A percentile compares a stretch with the other conserved stretches of the same genome.
Conservation (phyloP, 2,329 filamentous ascomycete genomes). For the Rutstroemia sp. region DNA sequence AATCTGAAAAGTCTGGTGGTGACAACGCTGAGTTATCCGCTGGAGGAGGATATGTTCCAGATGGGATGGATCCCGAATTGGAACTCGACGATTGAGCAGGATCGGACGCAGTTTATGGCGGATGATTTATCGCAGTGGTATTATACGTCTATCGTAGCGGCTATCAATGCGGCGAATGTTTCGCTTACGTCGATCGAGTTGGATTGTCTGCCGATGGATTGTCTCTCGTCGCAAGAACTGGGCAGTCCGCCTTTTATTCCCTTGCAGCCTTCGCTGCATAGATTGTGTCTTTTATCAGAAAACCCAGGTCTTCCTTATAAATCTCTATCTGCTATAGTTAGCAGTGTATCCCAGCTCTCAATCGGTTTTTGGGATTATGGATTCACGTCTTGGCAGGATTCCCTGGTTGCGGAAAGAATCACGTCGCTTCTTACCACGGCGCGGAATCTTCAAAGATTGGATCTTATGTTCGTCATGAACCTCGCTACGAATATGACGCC, state of each 20-base stretch:
- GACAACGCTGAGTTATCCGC: conserved; percentile 2
- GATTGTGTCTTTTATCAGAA: not conserved
- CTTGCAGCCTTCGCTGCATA: conserved; percentile 1
- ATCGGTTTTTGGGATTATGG: conserved; percentile 10
- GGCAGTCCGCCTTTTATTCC: conserved; percentile 2
- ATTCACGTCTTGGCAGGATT: conserved; percentile 3
- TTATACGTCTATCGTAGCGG: conserved; percentile 6
- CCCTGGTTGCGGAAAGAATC: conserved; percentile 1
- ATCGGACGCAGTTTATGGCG: conserved; percentile 5
- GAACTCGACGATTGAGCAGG: conserved; percentile 3
- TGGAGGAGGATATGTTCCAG: conserved; percentile 1
- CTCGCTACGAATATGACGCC: conserved; percentile 3
- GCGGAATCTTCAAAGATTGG: not conserved
- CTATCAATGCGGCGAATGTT: not conserved
- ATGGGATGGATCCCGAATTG: conserved; percentile 3
- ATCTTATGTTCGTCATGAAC: conserved; percentile 9
- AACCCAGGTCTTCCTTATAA: not conserved
- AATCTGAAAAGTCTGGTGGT: not conserved
- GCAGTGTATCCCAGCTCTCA: not conserved
- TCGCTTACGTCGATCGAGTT: not conserved
- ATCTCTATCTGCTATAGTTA: not conserved
- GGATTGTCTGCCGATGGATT: conserved; percentile 6
- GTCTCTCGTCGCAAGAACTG: conserved; percentile 1
- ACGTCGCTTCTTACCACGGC: not conserved
- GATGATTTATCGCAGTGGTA: conserved; percentile 9